Evolutionary conservation across 176 grass and related monocot genomes (phyloP), one percentile per base, ranked within the genome.

Genomic region (Oryza officinalis): DNA sequence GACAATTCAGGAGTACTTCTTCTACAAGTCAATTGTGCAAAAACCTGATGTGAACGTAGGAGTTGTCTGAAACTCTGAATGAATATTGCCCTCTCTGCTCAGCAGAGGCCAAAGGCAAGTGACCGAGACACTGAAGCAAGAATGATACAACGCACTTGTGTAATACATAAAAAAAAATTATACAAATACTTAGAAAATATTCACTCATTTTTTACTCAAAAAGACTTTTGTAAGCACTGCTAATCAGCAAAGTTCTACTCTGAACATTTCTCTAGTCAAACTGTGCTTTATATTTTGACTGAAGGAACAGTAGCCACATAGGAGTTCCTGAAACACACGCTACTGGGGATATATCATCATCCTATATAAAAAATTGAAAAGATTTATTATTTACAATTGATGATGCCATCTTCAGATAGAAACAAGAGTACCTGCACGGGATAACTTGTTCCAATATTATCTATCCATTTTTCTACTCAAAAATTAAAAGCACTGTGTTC

Each of bases 381-480:
- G 22, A 17, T 20, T 64, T 71, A 77, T 61, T 45, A 59, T 41
- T 74, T 60, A 79, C 65, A 77, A 54, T 4, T 45, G 83, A 85
- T 33, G 71, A 76, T 57, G 23, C 32, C 71, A 67, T 3, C 66
- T 61, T 33, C 46, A 32, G 12, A 2, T 20, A 69, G 67, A 7
- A 3, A 1, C 15, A 2, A 31, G 22, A 12, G 35, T 13, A 68
- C 45, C 13, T 26, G 20, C 27, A 46, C 71, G 82, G 40, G 45
- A 87, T 65, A 20, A 79, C 28, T 49, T 33, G 31, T 40, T 22
- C 11, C 10, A 3, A 6, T 35, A 86, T 20, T 27, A 27, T 81
- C 69, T 10, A 12, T 18, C 9, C 10, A 18, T 52, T 37, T 69
- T 67, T 72, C 38, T 69, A 43, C 69, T 47, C 63, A 57, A 32